phyloP scores from a whole-genome alignment of 2,329 filamentous ascomycete species.

The Claviceps sp. region DNA sequence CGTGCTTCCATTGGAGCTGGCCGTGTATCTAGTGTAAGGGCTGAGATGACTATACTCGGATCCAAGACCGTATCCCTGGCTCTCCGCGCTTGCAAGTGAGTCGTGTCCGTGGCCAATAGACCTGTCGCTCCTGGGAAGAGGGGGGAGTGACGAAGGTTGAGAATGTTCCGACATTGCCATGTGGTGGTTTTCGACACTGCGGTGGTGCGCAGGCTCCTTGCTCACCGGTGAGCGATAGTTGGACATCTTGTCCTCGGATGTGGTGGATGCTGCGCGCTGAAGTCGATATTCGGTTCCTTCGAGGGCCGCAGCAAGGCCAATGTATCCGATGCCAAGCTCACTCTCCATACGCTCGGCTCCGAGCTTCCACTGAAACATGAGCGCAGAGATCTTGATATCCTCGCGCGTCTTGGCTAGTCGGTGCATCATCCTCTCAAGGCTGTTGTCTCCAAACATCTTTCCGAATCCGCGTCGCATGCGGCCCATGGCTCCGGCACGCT shows the following conservation, averaged over 20 bases:
- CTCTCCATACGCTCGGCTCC: slow-evolving; percentile 44
- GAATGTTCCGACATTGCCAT: background rate
- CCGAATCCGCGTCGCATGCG: slow-evolving; percentile 48
- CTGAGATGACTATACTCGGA: slow-evolving; percentile 5
- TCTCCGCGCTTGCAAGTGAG: slow-evolving; percentile 7
- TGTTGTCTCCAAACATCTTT: slow-evolving; percentile 48
- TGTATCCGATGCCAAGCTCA: slow-evolving; percentile 52
- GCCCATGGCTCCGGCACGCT: slow-evolving; percentile 45
- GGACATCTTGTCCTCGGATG: slow-evolving; percentile 6
- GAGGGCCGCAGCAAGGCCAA: slow-evolving; percentile 50
- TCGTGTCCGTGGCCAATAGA: slow-evolving; percentile 5
- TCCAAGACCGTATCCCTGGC: slow-evolving; percentile 2
- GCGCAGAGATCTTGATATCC: slow-evolving; percentile 47
- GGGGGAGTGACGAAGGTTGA: slow-evolving; percentile 1
- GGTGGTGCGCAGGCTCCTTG: slow-evolving; percentile 1
- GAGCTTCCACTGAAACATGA: slow-evolving; percentile 53
- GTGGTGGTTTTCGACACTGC: slow-evolving; percentile 6
- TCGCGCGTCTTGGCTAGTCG: slow-evolving; percentile 46
- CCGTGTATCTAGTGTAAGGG: slow-evolving; percentile 11
- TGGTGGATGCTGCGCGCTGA: slow-evolving; percentile 5
- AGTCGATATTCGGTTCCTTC: slow-evolving; percentile 25
- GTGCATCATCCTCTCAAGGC: slow-evolving; percentile 45
- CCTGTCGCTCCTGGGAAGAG: slow-evolving; percentile 4
- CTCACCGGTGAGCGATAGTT: background rate
- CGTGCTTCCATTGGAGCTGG: slow-evolving; percentile 17